phyloP scores from a whole-genome alignment of 2,329 filamentous ascomycete genomes.

The Alternaria alternata region DNA sequence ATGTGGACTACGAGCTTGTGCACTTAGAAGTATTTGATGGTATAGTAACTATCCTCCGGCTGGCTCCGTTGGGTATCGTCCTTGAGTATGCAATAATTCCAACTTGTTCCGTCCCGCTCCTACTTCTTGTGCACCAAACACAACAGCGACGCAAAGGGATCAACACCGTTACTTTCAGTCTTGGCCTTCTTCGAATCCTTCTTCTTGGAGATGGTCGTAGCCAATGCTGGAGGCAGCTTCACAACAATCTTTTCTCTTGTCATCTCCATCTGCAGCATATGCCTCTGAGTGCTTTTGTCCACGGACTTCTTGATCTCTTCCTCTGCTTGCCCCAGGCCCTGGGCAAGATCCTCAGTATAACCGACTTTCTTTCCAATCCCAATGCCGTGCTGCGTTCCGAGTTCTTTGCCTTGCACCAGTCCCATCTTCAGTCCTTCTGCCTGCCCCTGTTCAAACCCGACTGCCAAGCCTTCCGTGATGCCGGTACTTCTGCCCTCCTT shows the following conservation, averaged over 20 bases:
- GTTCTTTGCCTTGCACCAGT: not conserved
- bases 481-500: not conserved
- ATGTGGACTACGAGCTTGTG: not conserved
- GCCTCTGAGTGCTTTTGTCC: not conserved
- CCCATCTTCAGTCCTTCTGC: not conserved
- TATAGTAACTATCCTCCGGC: not conserved
- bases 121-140: constrained; percentile 1
- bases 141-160: constrained; percentile 10
- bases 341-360: not conserved
- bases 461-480: not conserved
- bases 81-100: not conserved
- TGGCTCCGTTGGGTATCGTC: not conserved
- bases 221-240: not conserved
- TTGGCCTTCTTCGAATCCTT: not conserved
- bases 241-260: not conserved
- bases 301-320: not conserved
- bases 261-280: not conserved
- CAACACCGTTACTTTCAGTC: not conserved
- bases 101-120: not conserved
- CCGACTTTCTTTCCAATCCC: not conserved
- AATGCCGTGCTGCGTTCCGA: not conserved
- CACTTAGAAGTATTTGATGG: not conserved
- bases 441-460: not conserved
- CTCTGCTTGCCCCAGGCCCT: not conserved
- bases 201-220: not conserved